These are phyloP conservation scores for Fistulifera pelliculosa DNA, from an alignment of 108 stramenopile genomes.

Conservation along the genomic window DNA sequence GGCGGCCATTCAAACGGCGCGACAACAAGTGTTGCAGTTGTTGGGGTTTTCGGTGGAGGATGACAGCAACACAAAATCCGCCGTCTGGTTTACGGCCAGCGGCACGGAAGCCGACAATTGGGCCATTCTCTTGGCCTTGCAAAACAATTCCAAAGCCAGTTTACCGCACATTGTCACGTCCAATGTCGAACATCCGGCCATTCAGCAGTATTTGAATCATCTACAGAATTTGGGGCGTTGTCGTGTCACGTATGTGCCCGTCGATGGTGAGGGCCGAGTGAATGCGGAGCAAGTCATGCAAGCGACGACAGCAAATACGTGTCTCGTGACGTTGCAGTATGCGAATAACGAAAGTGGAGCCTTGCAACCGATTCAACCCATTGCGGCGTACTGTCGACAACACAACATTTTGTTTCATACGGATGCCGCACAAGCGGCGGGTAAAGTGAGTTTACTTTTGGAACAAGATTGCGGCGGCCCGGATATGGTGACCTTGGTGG, in stretches of 20 bases:
- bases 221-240: slow-evolving; percentile 29
- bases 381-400: slow-evolving; percentile 57
- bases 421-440: slow-evolving; percentile 94
- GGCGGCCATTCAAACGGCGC: slow-evolving; percentile 63
- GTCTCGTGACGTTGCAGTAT: slow-evolving; percentile 94
- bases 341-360: slow-evolving; percentile 96
- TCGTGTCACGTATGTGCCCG: slow-evolving; percentile 74
- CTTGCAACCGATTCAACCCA: slow-evolving; percentile 79
- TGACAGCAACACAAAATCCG: too few species aligned
- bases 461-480: slow-evolving; percentile 26
- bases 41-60: too few species aligned
- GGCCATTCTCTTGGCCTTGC: slow-evolving; percentile 79
- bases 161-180: slow-evolving; percentile 77
- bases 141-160: slow-evolving; percentile 8
- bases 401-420: slow-evolving; percentile 83
- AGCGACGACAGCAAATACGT: slow-evolving; percentile 56
- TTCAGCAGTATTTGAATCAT: slow-evolving; percentile 53
- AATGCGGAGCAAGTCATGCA: slow-evolving; percentile 38
- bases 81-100: slow-evolving; percentile 85
- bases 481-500: slow-evolving; percentile 91
- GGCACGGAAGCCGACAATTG: slow-evolving; percentile 98
- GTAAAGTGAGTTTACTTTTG: slow-evolving; percentile 66
- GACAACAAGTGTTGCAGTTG: slow-evolving; percentile 36
- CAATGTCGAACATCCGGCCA: slow-evolving; percentile 91
- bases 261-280: slow-evolving; percentile 75